phyloP scores from a whole-genome alignment of 306 rosid genomes.

The Hippophae tibetana region DNA sequence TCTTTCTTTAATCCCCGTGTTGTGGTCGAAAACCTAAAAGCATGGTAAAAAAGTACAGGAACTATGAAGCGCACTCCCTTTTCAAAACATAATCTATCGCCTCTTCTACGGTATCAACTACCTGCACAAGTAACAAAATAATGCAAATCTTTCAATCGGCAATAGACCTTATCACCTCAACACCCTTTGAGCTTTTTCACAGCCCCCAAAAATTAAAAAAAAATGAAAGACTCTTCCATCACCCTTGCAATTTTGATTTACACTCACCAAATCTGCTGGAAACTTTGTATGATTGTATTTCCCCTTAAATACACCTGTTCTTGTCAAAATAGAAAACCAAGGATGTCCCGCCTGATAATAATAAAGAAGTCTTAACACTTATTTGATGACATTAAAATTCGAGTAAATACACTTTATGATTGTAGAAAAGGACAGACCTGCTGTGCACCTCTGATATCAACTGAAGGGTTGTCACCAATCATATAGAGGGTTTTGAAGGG shows the following conservation, averaged over 20 bases:
- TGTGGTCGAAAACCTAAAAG: not conserved
- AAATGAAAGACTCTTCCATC: too few species aligned
- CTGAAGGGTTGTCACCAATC: slow-evolving; percentile 25
- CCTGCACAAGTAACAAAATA: slow-evolving; percentile 10
- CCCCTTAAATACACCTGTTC: slow-evolving; percentile 23
- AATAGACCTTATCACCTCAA: not conserved
- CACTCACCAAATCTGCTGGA: slow-evolving; percentile 30
- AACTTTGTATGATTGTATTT: slow-evolving; percentile 22
- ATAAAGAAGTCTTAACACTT: not conserved
- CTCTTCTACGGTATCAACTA: slow-evolving; percentile 31
- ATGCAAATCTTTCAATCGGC: not conserved
- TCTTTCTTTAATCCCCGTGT: too few species aligned
- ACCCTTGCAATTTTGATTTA: not conserved
- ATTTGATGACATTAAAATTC: not conserved
- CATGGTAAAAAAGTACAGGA: not conserved
- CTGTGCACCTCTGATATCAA: slow-evolving; percentile 22
- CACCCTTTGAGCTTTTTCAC: not conserved
- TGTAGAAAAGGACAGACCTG: slow-evolving; percentile 12
- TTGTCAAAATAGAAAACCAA: slow-evolving; percentile 25
- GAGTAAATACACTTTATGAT: not conserved
- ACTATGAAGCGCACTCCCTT: slow-evolving; percentile 18
- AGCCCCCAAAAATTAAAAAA: not conserved
- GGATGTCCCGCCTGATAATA: slow-evolving; percentile 21
- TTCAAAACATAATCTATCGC: slow-evolving; percentile 30
- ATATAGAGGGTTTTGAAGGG: slow-evolving; percentile 20